phyloP scores from a whole-genome alignment of 2,329 filamentous ascomycete genomes.

The Pseudogymnoascus sp. region DNA sequence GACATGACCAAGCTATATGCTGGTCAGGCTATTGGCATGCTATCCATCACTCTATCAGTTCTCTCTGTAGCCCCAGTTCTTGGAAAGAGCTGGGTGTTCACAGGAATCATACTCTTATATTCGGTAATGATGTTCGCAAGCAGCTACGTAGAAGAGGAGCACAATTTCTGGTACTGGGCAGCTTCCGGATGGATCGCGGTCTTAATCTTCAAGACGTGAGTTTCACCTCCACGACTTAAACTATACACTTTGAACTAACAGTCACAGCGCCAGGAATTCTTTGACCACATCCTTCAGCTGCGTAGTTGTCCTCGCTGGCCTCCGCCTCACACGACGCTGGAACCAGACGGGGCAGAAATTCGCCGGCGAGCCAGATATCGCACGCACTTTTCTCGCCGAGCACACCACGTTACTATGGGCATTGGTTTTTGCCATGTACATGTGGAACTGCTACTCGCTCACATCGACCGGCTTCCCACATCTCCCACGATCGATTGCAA shows the following conservation, averaged over 20 bases:
- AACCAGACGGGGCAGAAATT: slow-evolving; percentile 98
- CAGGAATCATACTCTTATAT: slow-evolving; percentile 54
- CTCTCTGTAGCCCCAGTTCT: slow-evolving; percentile 30
- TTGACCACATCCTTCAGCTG: slow-evolving; percentile 19
- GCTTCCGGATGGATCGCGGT: slow-evolving; percentile 61
- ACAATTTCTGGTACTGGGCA: slow-evolving; percentile 97
- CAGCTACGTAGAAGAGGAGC: slow-evolving; percentile 96
- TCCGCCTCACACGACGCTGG: slow-evolving; percentile 70
- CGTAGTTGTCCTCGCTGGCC: slow-evolving; percentile 47
- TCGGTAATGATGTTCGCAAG: slow-evolving; percentile 93
- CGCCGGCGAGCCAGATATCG: slow-evolving; percentile 82
- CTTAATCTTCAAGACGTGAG: slow-evolving; percentile 40
- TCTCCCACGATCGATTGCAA: slow-evolving; percentile 25
- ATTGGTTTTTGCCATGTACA: slow-evolving; percentile 62
- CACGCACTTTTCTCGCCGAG: slow-evolving; percentile 58
- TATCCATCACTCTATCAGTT: slow-evolving; percentile 29
- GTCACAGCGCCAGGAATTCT: slow-evolving; percentile 18
- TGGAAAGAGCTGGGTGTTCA: slow-evolving; percentile 28
- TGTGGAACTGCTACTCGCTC: slow-evolving; percentile 35
- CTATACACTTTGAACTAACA: slow-evolving; percentile 17
- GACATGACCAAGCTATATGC: slow-evolving; percentile 55
- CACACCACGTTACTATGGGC: slow-evolving; percentile 66
- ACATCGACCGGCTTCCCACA: slow-evolving; percentile 21
- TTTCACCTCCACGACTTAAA: neutral
- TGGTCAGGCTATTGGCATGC: slow-evolving; percentile 36